phyloP scores from a whole-genome alignment of 768 basidiomycete species.

The Leucosporidium scottii region DNA sequence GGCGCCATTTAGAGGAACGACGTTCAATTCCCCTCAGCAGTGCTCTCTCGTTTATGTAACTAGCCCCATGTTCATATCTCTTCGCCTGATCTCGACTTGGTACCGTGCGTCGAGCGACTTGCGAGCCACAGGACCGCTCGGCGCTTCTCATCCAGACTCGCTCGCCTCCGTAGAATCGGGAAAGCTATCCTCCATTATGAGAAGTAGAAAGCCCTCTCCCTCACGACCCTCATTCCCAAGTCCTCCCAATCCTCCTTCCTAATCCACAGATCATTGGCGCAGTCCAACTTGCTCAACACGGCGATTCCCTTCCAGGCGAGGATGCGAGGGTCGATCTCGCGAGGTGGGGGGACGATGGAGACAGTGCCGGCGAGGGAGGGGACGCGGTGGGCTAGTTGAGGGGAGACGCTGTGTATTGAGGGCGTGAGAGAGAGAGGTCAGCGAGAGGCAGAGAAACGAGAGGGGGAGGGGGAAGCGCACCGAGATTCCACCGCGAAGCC shows the following conservation, averaged over 20 bases:
- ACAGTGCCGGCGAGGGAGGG: constrained; percentile 50
- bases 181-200: neutral
- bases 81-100: too few relatives aligned
- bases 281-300: constrained; percentile 86
- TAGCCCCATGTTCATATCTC: too few relatives aligned
- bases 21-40: too few relatives aligned
- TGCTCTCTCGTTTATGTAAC: too few relatives aligned
- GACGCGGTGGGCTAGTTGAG: constrained; percentile 57
- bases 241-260: constrained; percentile 65
- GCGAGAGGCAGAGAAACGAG: neutral
- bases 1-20: too few relatives aligned
- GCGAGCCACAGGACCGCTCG: too few relatives aligned
- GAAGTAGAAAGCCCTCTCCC: constrained; percentile 41
- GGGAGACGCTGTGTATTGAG: constrained; percentile 48
- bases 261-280: constrained; percentile 82
- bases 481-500: constrained; percentile 80
- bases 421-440: neutral
- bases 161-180: neutral
- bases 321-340: constrained; percentile 81
- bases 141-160: too few relatives aligned
- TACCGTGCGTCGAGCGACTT: too few relatives aligned
- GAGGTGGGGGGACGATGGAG: constrained; percentile 85
- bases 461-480: constrained; percentile 45
- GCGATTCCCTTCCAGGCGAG: constrained; percentile 93
- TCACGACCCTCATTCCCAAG: constrained; percentile 43